Base-by-base conservation (phyloP, 139 green algal genomes). In the Ettlia oleoabundans region DNA sequence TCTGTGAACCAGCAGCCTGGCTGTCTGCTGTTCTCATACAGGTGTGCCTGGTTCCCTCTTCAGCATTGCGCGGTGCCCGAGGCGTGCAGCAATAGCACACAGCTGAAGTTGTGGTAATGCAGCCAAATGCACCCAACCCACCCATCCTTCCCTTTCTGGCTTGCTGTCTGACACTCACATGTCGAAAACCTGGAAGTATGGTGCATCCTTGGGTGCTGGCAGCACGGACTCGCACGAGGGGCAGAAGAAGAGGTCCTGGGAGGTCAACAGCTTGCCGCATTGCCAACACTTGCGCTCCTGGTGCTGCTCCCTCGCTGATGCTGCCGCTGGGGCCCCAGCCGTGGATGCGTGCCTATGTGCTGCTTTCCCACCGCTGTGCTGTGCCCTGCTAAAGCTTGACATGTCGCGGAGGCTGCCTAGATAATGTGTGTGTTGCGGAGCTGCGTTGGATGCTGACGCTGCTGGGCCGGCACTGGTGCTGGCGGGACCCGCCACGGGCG, bases 181-280 rank as follows among this genome's bases (percentile, higher is more conserved):
- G 62, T 74, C 83, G 65, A 87, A 82, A 0, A 87, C 64, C 19
- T n/a, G n/a, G 35, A 85, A 87, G 58, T 86, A 75, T 24, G 85
- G 47, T 4, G 61, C 19, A 15, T 85, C 51, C 32, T 1, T 58
- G 83, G 22, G 22, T 15, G 58, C 55, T 83, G 65, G 64, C 43
- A 42, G 74, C 28, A 76, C 63, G 2, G 66, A 71, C 3, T 53
- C 32, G 78, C 78, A 81, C 28, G 67, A 8, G 21, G 77, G 52
- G 41, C 61, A 77, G 51, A 68, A 77, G 38, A 83, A 85, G 32
- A 66, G 1, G 40, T 66, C 65, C 10, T 37, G 47, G 4, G 1
- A 2, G 1, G 35, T 10, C 0, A 85, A 15, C 8, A 5, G 4
- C 0, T 21, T 41, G 37, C 83, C 78, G 28, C 83, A 87, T 37